Percentiles rank a stretch among this genome's conserved stretches.
These are phyloP conservation scores for Fagopyrum esculentum DNA, from an alignment of 148 eudicot species.

Conservation along the genomic window DNA sequence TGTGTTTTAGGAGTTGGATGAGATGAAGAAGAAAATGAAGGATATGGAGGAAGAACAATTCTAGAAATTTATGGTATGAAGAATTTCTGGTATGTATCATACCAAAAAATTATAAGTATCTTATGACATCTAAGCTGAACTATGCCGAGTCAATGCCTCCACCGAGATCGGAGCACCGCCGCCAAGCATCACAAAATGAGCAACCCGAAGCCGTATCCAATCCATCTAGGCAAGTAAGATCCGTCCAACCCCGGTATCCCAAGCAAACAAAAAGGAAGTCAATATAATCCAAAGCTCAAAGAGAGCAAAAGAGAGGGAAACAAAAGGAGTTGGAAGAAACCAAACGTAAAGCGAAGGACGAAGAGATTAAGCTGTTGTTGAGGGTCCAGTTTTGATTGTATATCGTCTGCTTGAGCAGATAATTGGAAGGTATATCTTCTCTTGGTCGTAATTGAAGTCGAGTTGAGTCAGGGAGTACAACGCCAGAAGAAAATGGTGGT, in stretches of 20 bases:
- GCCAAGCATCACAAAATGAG: too few species aligned
- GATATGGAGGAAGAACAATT: too few species aligned
- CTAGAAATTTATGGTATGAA: too few species aligned
- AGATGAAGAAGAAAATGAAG: too few species aligned
- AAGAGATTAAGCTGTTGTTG: constrained; percentile 74
- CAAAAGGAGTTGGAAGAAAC: constrained; percentile 20
- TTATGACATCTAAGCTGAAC: too few species aligned
- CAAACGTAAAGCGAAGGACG: constrained; percentile 80
- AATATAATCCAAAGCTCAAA: background rate
- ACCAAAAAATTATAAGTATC: too few species aligned
- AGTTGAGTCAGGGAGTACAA: background rate
- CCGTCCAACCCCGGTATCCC: constrained; percentile 92
- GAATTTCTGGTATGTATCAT: too few species aligned
- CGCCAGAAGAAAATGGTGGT: background rate
- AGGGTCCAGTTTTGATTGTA: constrained; percentile 40
- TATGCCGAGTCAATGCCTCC: too few species aligned
- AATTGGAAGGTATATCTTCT: constrained; percentile 13
- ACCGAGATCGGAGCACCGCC: too few species aligned
- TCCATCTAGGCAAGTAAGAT: constrained; percentile 93
- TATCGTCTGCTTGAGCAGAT: constrained; percentile 27
- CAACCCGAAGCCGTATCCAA: constrained; percentile 79
- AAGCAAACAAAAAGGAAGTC: constrained; percentile 12
- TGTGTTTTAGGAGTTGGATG: too few species aligned
- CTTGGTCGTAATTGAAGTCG: constrained; percentile 9
- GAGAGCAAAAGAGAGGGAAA: constrained; percentile 9